These are phyloP conservation scores for Fomitopsis serialis DNA, from an alignment of 768 basidiomycete species.

Conservation along the genomic window DNA sequence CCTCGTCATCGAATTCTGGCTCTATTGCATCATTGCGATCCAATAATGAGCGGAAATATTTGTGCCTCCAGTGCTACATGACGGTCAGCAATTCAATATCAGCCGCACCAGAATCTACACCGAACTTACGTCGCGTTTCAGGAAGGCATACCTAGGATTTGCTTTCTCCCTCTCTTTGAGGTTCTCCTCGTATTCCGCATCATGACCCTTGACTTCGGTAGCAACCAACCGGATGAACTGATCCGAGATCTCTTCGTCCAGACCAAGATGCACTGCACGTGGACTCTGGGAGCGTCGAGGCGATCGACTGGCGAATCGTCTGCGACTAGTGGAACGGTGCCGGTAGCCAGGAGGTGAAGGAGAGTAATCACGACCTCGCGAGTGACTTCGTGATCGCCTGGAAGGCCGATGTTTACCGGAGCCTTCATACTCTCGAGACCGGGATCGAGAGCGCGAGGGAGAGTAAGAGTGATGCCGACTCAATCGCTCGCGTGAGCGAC, in stretches of 20 bases:
- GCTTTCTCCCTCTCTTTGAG: conserved; percentile 71
- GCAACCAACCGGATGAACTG: conserved; percentile 86
- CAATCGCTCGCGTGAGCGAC: conserved; percentile 26
- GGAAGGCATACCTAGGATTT: conserved; percentile 81
- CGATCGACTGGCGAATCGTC: conserved; percentile 38
- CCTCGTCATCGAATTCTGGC: conserved; percentile 82
- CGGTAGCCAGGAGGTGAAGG: conserved; percentile 22
- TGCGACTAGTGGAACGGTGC: conserved; percentile 36
- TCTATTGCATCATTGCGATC: conserved; percentile 49
- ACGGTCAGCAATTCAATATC: neutral
- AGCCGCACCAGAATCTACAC: neutral
- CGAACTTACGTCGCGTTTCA: conserved; percentile 48
- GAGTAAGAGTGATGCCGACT: conserved; percentile 35
- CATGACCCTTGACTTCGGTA: conserved; percentile 78
- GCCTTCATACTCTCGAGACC: conserved; percentile 28
- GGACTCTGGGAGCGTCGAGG: conserved; percentile 31
- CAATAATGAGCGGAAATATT: conserved; percentile 64
- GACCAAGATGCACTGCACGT: conserved; percentile 24
- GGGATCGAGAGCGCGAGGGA: conserved; percentile 40
- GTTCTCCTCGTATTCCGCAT: conserved; percentile 65
- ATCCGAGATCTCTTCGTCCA: conserved; percentile 70
- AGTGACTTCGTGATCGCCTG: conserved; percentile 18
- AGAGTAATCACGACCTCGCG: conserved; percentile 8
- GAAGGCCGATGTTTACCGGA: neutral
- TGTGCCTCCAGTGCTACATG: conserved; percentile 62